These are phyloP conservation scores for Schizochytrium sp. DNA, from an alignment of 108 stramenopile species.

Conservation along the genomic window DNA sequence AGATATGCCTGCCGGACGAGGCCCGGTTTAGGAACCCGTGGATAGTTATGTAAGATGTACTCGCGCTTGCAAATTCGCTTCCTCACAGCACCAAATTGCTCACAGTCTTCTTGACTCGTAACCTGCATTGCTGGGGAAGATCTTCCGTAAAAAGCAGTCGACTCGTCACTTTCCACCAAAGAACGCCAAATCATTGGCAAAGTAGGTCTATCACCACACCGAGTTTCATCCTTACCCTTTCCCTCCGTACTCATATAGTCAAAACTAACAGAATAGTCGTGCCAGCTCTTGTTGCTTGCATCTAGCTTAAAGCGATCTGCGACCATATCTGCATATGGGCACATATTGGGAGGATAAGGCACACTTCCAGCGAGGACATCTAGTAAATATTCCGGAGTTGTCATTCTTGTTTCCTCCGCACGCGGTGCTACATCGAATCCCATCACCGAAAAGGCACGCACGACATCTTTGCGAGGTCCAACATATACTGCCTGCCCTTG, in stretches of 20 bases:
- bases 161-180: neutral
- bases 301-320: neutral
- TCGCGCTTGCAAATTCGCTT: neutral
- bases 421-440: neutral
- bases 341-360: constrained; percentile 28
- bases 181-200: neutral
- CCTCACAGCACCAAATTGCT: neutral
- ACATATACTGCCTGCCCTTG: constrained; percentile 83
- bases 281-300: neutral
- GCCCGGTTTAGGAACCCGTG: constrained; percentile 12
- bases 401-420: neutral
- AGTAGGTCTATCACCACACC: neutral
- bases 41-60: constrained; percentile 38
- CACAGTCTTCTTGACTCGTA: neutral
- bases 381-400: constrained; percentile 17
- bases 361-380: constrained; percentile 26
- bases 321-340: constrained; percentile 19
- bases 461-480: constrained; percentile 71
- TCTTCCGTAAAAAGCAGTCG: constrained; percentile 1
- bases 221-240: neutral
- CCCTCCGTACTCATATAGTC: neutral
- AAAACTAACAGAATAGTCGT: neutral
- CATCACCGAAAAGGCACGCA: neutral
- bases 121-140: neutral
- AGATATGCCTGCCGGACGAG: constrained; percentile 32